Percentiles rank a stretch among this genome's conserved stretches.
phyloP scores from a whole-genome alignment of 2,329 filamentous ascomycete genomes.

The Trichoderma sp. region DNA sequence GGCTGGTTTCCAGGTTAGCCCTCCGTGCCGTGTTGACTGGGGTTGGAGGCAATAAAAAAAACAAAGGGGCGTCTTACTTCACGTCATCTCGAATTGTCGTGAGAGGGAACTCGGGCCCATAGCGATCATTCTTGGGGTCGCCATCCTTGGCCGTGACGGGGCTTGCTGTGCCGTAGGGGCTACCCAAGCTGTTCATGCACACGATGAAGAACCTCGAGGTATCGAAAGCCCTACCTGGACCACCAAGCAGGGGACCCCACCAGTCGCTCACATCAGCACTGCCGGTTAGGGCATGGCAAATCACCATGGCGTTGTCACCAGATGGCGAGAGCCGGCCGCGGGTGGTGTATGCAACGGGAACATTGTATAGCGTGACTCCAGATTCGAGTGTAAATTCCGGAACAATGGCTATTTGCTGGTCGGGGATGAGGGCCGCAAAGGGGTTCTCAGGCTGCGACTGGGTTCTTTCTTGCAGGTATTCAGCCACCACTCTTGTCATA shows the following conservation, averaged over 20 bases:
- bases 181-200: constrained; percentile 83
- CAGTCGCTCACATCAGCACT: constrained; percentile 84
- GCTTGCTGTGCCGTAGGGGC: constrained; percentile 84
- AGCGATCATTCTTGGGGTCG: constrained; percentile 69
- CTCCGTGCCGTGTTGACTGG: background rate
- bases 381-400: constrained; percentile 93
- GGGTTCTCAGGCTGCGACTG: constrained; percentile 84
- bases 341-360: constrained; percentile 68
- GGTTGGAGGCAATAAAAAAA: constrained; percentile 10
- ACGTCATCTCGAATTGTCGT: constrained; percentile 97
- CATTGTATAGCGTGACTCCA: constrained; percentile 78
- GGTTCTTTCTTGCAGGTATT: constrained; percentile 67
- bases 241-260: constrained; percentile 83
- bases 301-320: constrained; percentile 69
- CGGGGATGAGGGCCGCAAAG: constrained; percentile 80
- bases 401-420: constrained; percentile 84
- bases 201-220: constrained; percentile 81
- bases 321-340: constrained; percentile 60
- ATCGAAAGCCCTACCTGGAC: constrained; percentile 77
- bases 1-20: constrained; percentile 49
- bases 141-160: constrained; percentile 88
- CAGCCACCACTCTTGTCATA: constrained; percentile 50
- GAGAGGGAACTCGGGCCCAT: constrained; percentile 94
- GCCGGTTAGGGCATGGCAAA: constrained; percentile 83
- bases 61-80: constrained; percentile 61